Evolutionary conservation across 495 filamentous ascomycete species (phyloP).

Genomic region (Annulohypoxylon stygium): DNA sequence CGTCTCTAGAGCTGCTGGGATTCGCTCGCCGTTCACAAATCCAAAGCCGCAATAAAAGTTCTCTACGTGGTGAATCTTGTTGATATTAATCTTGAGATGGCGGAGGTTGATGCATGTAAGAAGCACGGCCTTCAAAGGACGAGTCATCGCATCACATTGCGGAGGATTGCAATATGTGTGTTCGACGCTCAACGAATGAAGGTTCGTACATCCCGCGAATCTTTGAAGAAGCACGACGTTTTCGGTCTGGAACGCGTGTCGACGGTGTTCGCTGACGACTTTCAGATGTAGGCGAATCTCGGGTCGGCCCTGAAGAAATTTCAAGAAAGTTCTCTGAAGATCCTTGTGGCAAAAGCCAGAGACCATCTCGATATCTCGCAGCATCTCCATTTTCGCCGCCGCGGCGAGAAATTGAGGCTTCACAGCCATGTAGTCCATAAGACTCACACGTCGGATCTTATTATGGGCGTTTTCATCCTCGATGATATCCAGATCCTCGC

Average conservation of each 20-base stretch:
- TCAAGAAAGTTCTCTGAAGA: neutral
- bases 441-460: neutral
- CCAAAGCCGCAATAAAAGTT: neutral
- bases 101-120: slow-evolving; percentile 18
- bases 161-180: neutral
- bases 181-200: neutral
- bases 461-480: neutral
- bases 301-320: neutral
- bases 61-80: neutral
- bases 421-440: neutral
- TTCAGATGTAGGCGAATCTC: neutral
- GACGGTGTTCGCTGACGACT: neutral
- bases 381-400: neutral
- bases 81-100: slow-evolving; percentile 6
- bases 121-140: neutral
- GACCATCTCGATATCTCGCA: neutral
- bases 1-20: slow-evolving; percentile 8
- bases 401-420: neutral
- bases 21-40: slow-evolving; percentile 11
- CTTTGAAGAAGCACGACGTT: neutral
- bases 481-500: neutral
- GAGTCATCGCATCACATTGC: neutral
- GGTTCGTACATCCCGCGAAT: neutral
- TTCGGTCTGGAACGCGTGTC: too few relatives aligned
- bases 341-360: neutral